phyloP scores from a whole-genome alignment of 305 asterid genomes.

The Lippia alba region DNA sequence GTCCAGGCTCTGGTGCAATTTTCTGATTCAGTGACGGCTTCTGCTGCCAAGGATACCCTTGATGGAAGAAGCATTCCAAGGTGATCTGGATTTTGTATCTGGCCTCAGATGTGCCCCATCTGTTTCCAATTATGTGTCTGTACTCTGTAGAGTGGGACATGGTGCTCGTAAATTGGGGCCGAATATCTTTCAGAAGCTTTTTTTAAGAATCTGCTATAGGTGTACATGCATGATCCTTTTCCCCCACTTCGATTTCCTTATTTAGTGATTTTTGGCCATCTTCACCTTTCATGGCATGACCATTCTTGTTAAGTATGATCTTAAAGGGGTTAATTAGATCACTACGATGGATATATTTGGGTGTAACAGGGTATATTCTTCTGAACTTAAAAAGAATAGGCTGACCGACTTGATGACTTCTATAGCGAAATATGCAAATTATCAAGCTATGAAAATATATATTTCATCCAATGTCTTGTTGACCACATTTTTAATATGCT shows the following conservation, averaged over 20 bases:
- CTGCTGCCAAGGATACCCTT: conserved; percentile 73
- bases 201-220: conserved; percentile 40
- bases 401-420: too few relatives aligned
- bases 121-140: conserved; percentile 43
- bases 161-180: conserved; percentile 46
- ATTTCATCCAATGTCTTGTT: not conserved
- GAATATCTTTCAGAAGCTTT: conserved; percentile 47
- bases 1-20: conserved; percentile 74
- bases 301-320: not conserved
- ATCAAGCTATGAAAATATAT: not conserved
- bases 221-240: conserved; percentile 51
- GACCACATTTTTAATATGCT: conserved; percentile 11
- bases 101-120: conserved; percentile 43
- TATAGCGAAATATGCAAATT: conserved; percentile 15
- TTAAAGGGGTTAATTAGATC: conserved; percentile 11
- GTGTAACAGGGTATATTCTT: conserved; percentile 22
- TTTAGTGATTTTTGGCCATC: conserved; percentile 12
- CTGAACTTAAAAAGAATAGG: conserved; percentile 16
- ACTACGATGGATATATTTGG: conserved; percentile 19
- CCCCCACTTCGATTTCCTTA: conserved; percentile 34
- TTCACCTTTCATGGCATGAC: not conserved
- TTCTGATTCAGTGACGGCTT: conserved; percentile 70
- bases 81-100: conserved; percentile 60
- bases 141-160: conserved; percentile 29
- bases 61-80: conserved; percentile 88